Conservation (phyloP, 1,284 basidiomycete species). For the Lentinula novae-zelandiae region DNA sequence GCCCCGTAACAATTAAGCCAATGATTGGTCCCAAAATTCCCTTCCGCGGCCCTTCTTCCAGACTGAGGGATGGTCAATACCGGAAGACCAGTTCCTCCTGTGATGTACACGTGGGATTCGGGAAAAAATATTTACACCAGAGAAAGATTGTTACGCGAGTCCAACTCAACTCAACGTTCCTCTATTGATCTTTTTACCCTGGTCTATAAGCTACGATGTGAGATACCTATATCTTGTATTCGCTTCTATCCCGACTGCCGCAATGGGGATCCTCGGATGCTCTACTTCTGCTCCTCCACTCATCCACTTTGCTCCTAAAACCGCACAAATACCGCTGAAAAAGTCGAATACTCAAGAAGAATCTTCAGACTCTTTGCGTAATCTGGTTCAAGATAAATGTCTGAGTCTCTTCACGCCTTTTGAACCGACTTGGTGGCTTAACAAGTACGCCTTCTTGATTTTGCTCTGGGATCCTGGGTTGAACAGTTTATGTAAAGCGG, state of each 20-base stretch:
- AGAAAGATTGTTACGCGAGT: neutral
- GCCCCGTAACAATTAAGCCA: no score
- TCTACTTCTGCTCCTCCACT: slow-evolving; percentile 17
- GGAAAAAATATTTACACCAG: no score
- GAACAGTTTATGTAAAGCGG: slow-evolving; percentile 39
- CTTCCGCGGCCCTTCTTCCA: no score
- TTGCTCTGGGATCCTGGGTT: neutral
- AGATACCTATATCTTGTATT: neutral
- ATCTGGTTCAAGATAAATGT: slow-evolving; percentile 54
- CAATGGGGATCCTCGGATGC: slow-evolving; percentile 5
- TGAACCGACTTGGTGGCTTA: slow-evolving; percentile 66
- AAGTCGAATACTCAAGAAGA: slow-evolving; percentile 17
- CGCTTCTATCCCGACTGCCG: neutral
- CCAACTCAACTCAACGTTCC: no score
- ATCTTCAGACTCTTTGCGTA: slow-evolving; percentile 39
- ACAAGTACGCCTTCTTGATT: slow-evolving; percentile 41
- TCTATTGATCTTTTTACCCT: neutral
- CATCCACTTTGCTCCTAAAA: slow-evolving; percentile 36
- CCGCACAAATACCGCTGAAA: slow-evolving; percentile 33
- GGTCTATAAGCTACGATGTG: neutral
- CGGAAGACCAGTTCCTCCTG: no score
- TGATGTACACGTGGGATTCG: no score
- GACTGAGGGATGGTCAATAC: no score
- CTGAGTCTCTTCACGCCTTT: slow-evolving; percentile 54
- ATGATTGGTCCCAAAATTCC: no score